These are phyloP conservation scores for Alternaria ventricosa DNA, from an alignment of 2,329 filamentous ascomycete genomes.

Conservation along the genomic window DNA sequence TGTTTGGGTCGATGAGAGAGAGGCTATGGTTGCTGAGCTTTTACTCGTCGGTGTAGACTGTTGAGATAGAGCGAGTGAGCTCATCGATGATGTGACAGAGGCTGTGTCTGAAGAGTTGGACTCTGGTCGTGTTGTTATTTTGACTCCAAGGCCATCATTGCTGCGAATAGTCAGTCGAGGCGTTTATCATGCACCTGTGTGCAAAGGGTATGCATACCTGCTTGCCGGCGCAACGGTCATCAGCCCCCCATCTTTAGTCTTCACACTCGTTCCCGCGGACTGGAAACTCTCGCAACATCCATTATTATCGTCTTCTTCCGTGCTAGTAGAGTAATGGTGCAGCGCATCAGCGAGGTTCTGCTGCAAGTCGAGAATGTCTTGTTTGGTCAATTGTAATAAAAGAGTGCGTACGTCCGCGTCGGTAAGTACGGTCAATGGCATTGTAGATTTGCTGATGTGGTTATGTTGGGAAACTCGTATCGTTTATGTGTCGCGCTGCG, in stretches of 20 bases:
- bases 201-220: conserved; percentile 4
- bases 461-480: not conserved
- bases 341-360: conserved; percentile 65
- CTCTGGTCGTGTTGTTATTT: conserved; percentile 65
- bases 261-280: conserved; percentile 66
- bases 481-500: not conserved
- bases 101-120: conserved; percentile 22
- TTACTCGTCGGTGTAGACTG: conserved; percentile 27
- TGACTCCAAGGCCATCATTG: conserved; percentile 66
- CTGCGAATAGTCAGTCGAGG: conserved; percentile 37
- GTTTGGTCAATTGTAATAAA: conserved; percentile 61
- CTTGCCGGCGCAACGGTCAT: conserved; percentile 73
- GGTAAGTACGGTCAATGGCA: conserved; percentile 67
- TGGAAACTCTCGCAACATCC: conserved; percentile 67
- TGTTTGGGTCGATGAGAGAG: conserved; percentile 20
- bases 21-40: conserved; percentile 28
- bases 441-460: conserved; percentile 30
- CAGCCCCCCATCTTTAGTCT: conserved; percentile 65
- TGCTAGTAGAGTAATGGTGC: conserved; percentile 69
- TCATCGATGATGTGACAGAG: conserved; percentile 43
- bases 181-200: not conserved
- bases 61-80: conserved; percentile 37
- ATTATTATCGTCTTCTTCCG: conserved; percentile 60
- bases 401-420: conserved; percentile 62
- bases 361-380: conserved; percentile 65